Evolutionary conservation across 306 rosid species (phyloP).

Genomic region (Acmispon strigosus): DNA sequence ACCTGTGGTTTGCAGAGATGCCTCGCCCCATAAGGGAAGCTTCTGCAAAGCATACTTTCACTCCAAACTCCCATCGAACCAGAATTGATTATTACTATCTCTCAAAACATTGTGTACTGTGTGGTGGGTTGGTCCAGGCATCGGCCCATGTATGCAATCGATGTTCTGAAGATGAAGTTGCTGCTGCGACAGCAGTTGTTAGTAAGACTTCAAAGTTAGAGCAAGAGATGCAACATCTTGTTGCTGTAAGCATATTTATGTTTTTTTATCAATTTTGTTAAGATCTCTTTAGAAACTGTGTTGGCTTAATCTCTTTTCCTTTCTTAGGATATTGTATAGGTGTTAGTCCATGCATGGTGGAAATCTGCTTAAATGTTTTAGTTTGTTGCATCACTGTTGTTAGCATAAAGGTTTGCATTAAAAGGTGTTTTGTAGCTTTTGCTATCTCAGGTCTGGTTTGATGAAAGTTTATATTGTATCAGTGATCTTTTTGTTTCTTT

Average conservation of each 20-base stretch:
- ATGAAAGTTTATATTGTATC: constrained; percentile 1
- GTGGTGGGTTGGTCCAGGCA: constrained; percentile 76
- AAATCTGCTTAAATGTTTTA: not conserved
- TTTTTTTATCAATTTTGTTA: not conserved
- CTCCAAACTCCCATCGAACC: constrained; percentile 56
- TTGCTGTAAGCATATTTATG: constrained; percentile 49
- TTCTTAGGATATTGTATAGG: not conserved
- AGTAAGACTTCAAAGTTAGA: constrained; percentile 73
- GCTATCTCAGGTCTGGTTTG: not conserved
- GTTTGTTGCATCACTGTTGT: not conserved
- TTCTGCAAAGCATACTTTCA: constrained; percentile 38
- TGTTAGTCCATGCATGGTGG: not conserved
- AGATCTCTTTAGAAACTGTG: not conserved
- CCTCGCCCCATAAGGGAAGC: constrained; percentile 78
- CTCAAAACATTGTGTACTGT: constrained; percentile 82
- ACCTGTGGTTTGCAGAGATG: constrained; percentile 80
- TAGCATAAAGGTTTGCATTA: not conserved
- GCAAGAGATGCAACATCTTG: constrained; percentile 85
- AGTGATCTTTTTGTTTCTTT: not conserved
- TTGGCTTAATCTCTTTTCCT: not conserved
- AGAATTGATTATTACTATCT: constrained; percentile 87
- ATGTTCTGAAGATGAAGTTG: constrained; percentile 55
- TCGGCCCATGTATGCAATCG: constrained; percentile 59
- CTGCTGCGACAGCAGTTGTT: constrained; percentile 58
- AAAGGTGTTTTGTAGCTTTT: not conserved